Evolutionary conservation across 257 asterid species (phyloP).

Genomic region (Capsicum baccatum): DNA sequence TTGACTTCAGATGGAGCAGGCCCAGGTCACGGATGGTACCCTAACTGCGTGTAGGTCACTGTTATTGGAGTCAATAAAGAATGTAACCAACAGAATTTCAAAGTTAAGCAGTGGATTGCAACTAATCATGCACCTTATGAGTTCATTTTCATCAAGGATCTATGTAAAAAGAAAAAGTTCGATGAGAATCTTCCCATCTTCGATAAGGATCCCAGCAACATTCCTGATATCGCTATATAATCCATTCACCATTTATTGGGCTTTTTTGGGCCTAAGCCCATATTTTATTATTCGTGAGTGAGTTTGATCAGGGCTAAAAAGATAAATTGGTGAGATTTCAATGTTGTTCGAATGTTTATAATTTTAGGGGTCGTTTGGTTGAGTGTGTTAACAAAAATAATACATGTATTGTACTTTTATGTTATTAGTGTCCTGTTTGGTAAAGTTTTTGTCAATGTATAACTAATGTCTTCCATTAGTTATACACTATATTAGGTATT

Average conservation of each 20-base stretch:
- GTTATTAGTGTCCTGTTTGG: too few species aligned
- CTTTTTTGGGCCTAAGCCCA: slow-evolving; percentile 13
- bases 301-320: not conserved
- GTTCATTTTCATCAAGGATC: slow-evolving; percentile 55
- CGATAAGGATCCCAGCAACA: not conserved
- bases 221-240: slow-evolving; percentile 30
- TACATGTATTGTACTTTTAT: too few species aligned
- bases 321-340: not conserved
- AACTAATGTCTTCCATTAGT: too few species aligned
- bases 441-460: too few species aligned
- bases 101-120: slow-evolving; percentile 81
- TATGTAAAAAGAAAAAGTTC: slow-evolving; percentile 33
- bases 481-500: too few species aligned
- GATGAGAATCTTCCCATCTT: not conserved
- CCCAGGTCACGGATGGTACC: slow-evolving; percentile 72
- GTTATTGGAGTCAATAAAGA: slow-evolving; percentile 51
- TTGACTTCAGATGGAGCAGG: slow-evolving; percentile 80
- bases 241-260: not conserved
- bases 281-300: not conserved
- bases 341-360: not conserved
- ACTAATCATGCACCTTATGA: slow-evolving; percentile 57
- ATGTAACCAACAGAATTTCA: slow-evolving; percentile 53
- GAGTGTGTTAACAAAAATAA: too few species aligned
- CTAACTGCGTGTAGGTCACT: slow-evolving; percentile 66
- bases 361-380: too few species aligned